Percentiles rank a stretch among this genome's conserved stretches.
phyloP scores from a whole-genome alignment of 2,329 filamentous ascomycete genomes.

The Ampelomyces quisqualis region DNA sequence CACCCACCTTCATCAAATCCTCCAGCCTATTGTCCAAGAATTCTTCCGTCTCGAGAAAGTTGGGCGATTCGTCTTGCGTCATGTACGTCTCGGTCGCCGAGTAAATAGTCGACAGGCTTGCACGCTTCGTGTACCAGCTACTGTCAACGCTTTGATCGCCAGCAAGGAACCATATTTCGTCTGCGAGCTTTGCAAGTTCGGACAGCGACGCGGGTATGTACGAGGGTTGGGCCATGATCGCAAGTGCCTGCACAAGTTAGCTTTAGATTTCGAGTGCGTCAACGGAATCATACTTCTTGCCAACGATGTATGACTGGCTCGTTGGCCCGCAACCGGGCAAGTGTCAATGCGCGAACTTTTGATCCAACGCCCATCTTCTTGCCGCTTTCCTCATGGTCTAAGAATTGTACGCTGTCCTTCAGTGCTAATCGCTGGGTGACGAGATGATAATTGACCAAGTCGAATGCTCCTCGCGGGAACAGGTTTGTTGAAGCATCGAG shows the following conservation, averaged over 20 bases:
- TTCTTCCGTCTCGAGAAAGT: conserved; percentile 73
- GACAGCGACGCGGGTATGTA: conserved; percentile 73
- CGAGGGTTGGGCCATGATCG: conserved; percentile 81
- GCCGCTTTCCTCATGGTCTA: conserved; percentile 31
- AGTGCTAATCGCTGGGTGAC: conserved; percentile 65
- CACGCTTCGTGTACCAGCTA: conserved; percentile 80
- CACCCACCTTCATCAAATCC: conserved; percentile 65
- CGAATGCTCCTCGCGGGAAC: conserved; percentile 76
- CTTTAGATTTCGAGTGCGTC: conserved; percentile 31
- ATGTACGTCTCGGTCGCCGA: conserved; percentile 82
- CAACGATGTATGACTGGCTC: conserved; percentile 69
- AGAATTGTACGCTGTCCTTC: conserved; percentile 50
- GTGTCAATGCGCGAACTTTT: conserved; percentile 70
- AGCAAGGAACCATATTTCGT: conserved; percentile 88
- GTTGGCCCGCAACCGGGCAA: conserved; percentile 78
- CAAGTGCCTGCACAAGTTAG: conserved; percentile 64
- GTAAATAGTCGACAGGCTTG: conserved; percentile 65
- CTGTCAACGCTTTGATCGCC: conserved; percentile 80
- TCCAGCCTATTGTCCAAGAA: conserved; percentile 76
- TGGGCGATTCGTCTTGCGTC: conserved; percentile 77
- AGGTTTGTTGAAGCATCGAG: conserved; percentile 82
- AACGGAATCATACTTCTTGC: conserved; percentile 78
- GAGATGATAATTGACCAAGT: conserved; percentile 77
- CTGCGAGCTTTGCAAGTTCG: conserved; percentile 79
- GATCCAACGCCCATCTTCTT: conserved; percentile 54